Base-by-base conservation (phyloP, 2,329 filamentous ascomycete species). In the Celoporthe dispersa region DNA sequence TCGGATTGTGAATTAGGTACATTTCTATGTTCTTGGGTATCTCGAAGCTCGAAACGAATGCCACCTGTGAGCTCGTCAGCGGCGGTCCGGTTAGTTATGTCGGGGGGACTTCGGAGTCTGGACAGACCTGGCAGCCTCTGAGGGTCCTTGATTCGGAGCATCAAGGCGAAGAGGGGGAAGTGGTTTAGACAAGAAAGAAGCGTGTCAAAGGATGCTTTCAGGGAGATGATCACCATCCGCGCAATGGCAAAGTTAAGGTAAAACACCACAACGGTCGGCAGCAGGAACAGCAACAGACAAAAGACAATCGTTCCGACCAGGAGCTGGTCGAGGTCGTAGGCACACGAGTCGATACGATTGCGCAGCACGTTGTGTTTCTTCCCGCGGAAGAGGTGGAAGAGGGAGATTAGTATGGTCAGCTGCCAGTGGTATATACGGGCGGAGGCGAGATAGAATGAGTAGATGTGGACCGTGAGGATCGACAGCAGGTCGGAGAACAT, bases 341-440 rank as follows among this genome's bases (percentile, higher is more conserved):
- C 96, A 84, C 96, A 99, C 62, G 94, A 97, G 79, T 99, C 96
- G 76, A 99, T 98, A 81, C 96, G 94, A 78, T 98, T 97, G 72
- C 97, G 92, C 31, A 99, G 88, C 22, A 99, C 92, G 75, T 99
- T 99, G 78, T 97, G 92, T 80, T 99, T 99, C 84, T 98, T 98
- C 70, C 96, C 97, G 41, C 95, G 93, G 79, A 99, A 99, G 12
- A 99, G 90, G 79, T 99, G 97, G 80, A 99, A 99, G n/a, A 99
- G 89, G 14, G 95, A 98, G 74, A 95, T 91, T 73, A 99, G 91
- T 73, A 99, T 98, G 3, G 92, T 97, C 72, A 99, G 90, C 81
- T 99, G 96, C 96, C 96, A 99, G 81, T 98, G 94, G 81, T 95
- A 99, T 76, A 99, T 98, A 66, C 96, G 91, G 2, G 96, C 96